Percentiles rank a stretch among this genome's conserved stretches.
phyloP scores from a whole-genome alignment of 2,329 filamentous ascomycete genomes.

The Cladosporium sp. region DNA sequence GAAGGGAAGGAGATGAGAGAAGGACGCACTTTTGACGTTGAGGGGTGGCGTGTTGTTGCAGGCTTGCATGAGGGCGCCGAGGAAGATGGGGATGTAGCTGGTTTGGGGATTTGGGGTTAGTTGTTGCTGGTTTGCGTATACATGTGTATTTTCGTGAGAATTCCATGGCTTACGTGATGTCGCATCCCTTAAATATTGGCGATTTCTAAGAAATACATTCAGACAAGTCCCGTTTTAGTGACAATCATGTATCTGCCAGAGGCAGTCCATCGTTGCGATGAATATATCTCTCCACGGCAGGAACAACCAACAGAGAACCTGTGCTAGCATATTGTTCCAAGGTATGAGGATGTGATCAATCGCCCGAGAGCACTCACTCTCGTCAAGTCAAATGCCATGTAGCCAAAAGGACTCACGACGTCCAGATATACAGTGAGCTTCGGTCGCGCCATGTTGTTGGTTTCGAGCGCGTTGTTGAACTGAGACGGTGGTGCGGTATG shows the following conservation, averaged over 20 bases:
- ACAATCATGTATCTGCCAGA: not conserved
- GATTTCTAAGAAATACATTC: slow-evolving; percentile 47
- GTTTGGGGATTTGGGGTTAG: not conserved
- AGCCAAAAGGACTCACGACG: slow-evolving; percentile 61
- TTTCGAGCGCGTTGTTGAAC: not conserved
- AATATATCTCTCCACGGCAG: not conserved
- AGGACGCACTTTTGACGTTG: slow-evolving; percentile 53
- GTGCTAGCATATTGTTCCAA: not conserved
- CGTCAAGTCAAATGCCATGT: slow-evolving; percentile 59
- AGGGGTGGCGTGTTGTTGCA: slow-evolving; percentile 58
- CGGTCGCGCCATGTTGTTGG: slow-evolving; percentile 44
- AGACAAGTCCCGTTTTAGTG: not conserved
- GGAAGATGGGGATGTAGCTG: slow-evolving; percentile 59
- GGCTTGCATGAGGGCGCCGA: slow-evolving; percentile 60
- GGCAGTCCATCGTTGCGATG: not conserved
- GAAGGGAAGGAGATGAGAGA: not conserved
- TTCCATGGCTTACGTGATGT: slow-evolving; percentile 37
- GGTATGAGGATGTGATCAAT: not conserved
- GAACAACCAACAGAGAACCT: not conserved
- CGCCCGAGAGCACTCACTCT: slow-evolving; percentile 44
- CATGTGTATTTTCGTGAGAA: not conserved
- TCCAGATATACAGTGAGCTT: slow-evolving; percentile 61
- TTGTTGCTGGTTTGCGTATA: not conserved
- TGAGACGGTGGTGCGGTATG: no score
- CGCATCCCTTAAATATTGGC: slow-evolving; percentile 54